Evolutionary conservation across 805 yeast species (phyloP), one percentile per base, ranked within the genome.

Genomic region (Martiniozyma abietophila): DNA sequence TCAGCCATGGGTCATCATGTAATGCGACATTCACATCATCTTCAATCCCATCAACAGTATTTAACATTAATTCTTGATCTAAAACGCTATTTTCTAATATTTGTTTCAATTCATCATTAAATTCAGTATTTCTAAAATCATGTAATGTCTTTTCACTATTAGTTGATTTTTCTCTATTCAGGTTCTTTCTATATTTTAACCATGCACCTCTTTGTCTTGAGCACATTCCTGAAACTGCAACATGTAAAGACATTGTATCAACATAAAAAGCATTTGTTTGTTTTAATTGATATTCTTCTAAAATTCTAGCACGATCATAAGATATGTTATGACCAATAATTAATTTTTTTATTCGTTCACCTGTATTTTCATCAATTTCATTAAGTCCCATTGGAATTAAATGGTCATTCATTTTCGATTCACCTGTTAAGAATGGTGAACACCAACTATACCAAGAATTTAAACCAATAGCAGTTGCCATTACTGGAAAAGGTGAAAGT

Each of bases 401-500:
- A 46, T 85, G 94, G 11, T 50, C 47, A 20, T 77, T 69, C 3
- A 54, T 46, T 5, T 62, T 59, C 3, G 74, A 58, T 31, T 72
- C 75, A 3, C 69, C 71, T 1, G 80, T 66, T 15, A 92, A 54
- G 51, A 69, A 76, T 0, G 99, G 98, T 0, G 95, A 85, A 7
- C 85, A 76, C 99, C 99, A 92, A 1, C 78, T 76, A 50, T 88
- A 92, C 95, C 96, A 86, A 0, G 95, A 94, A 8, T 67, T 62
- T 0, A 65, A 53, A 0, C 95, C 75, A 2, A 68, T 76, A 8
- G 95, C 94, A 0, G 82, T 71, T 2, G 95, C 96, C 56, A 92
- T 51, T 0, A 81, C 73, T 0, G 97, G 78, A 50, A 74, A 88
- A 4, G 68, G 70, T 1, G 92, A 73, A 1, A 74, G 56, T 44